Conservation (phyloP, 352 stramenopile genomes). For the Phytophthora tubulina region DNA sequence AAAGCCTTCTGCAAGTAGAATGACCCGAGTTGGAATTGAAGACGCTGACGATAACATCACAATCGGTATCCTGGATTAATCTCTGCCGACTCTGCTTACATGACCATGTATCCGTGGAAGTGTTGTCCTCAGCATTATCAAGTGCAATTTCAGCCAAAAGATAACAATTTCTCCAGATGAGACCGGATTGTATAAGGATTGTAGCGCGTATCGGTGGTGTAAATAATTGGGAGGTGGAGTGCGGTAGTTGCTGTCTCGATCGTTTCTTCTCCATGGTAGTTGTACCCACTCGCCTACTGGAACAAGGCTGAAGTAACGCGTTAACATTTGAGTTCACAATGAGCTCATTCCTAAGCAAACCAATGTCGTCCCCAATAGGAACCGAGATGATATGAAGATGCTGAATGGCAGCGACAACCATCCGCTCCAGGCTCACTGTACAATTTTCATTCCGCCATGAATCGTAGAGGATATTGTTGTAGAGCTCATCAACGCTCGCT, state of each 20-base stretch:
- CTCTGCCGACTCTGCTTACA: slow-evolving; percentile 10
- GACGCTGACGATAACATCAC: slow-evolving; percentile 46
- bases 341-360: slow-evolving; percentile 36
- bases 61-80: slow-evolving; percentile 34
- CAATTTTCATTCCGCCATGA: slow-evolving; percentile 7
- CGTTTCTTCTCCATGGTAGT: slow-evolving; percentile 40
- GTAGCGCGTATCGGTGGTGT: slow-evolving; percentile 7
- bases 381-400: slow-evolving; percentile 58
- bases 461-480: slow-evolving; percentile 29
- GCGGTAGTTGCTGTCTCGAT: slow-evolving; percentile 30
- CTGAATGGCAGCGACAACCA: slow-evolving; percentile 41
- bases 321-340: slow-evolving; percentile 57
- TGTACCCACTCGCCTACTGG: slow-evolving; percentile 2
- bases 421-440: slow-evolving; percentile 48
- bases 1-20: slow-evolving; percentile 35
- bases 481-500: slow-evolving; percentile 45
- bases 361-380: slow-evolving; percentile 26
- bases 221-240: slow-evolving; percentile 28
- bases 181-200: slow-evolving; percentile 57
- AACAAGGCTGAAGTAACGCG: slow-evolving; percentile 30
- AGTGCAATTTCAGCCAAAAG: slow-evolving; percentile 53
- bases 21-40: slow-evolving; percentile 57
- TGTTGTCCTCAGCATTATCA: slow-evolving; percentile 9
- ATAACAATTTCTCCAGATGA: slow-evolving; percentile 68
- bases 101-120: background rate